Evolutionary conservation across 345 rosid species (phyloP), one percentile per base, ranked within the genome.

Genomic region (Populus pruinosa): DNA sequence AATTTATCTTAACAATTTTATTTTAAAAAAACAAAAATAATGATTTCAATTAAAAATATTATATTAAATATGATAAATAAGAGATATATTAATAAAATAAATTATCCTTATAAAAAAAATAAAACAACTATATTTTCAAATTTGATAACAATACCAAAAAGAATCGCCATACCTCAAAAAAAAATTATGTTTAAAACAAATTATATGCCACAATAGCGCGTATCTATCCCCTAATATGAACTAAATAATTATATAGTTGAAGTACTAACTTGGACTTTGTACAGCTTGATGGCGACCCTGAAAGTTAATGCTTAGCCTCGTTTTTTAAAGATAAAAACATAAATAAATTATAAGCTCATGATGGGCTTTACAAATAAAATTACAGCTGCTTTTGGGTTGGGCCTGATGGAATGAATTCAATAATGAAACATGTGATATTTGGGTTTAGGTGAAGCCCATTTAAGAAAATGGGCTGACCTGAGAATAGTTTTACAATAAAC

Each of bases 111-210:
- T 39, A 39, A 39, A 39, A 39, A 39, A 9, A 39, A 39, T 2
- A 9, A 39, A 9, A 39, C 2, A 10, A 9, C 2, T 9, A 39
- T 39, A 39, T 39, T 0, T 39, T 2, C 0, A 41, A 2, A 11
- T 41, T 2, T 41, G 11, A 41, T 11, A 2, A 41, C 0, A 41
- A 41, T 41, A 2, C 44, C 2, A 2, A 10, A 41, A 41, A 38
- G 6, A 7, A 8, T 41, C 8, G 0, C 41, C 2, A 38, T 0
- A 7, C 41, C 0, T 38, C 1, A 0, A 38, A 38, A 38, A 6
- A 38, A 6, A 6, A 6, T 38, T 38, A 38, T 38, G 0, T 38
- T 38, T 38, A 7, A 8, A 7, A 38, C 0, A 38, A 38, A 1
- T 38, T 38, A 38, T 1, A 38, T 7, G 9, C 10, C 41, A 7